Evolutionary conservation across 2,329 filamentous ascomycete genomes (phyloP), one percentile per base, ranked within the genome.

Genomic region (Calonectria pseudoreteaudii): DNA sequence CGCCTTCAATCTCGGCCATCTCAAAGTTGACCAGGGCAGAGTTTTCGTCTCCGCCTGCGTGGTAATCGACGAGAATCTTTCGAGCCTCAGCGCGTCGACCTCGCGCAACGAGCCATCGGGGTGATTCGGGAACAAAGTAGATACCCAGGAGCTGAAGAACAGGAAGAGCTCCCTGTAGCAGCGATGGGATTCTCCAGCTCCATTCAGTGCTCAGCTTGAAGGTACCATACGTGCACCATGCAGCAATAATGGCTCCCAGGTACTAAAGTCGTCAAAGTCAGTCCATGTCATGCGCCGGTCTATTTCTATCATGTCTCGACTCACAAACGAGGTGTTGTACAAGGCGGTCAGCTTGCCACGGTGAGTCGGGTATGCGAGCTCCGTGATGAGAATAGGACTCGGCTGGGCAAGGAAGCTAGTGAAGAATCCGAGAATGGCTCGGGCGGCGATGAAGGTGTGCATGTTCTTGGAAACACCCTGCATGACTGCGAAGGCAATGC

Each of bases 11-110:
- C 68, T 87, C 85, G 14, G 82, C 82, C 80, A 87, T 82, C 72
- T 87, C 83, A 8, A 87, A 81, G 0, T 78, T 73, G 0, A 88
- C 86, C 2, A 88, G 82, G 1, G 85, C 83, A 16, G 86, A 83
- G 18, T 81, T 72, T 0, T 78, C 72, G 56, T 88, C 84, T 1
- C 85, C 86, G 23, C 86, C 86, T 0, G 85, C 83, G 50, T 87
- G 86, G 52, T 86, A 87, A 4, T 81, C 82, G 5, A 78, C 81
- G 2, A 88, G 80, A 11, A 87, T 83, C 16, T 81, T 80, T 36
- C 80, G 81, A 5, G 86, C 85, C 34, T 86, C 81, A 44, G 81
- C 81, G 28, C 80, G 74, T 30, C 81, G 81, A 34, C 82, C 83
- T 28, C 78, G 78, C 20, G 83, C 82, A 31, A 85, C 76, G 9